Base-by-base conservation (phyloP, 2,329 filamentous ascomycete species). In the Domatiomyces globalis region DNA sequence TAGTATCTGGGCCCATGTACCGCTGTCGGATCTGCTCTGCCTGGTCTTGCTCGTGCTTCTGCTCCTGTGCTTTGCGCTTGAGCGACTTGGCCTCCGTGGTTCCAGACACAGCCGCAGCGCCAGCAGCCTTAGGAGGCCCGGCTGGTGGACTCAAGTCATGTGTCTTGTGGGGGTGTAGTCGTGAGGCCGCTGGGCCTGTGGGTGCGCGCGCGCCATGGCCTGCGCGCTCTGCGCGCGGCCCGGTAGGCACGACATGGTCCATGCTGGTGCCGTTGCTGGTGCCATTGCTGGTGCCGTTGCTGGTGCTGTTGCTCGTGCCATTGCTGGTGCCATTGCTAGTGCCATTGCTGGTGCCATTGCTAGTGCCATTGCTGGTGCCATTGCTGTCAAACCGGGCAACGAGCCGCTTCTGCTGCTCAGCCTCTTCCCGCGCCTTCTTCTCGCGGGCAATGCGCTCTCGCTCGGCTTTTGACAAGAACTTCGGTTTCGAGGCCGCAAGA, bases 1-100 rank as follows among this genome's bases (percentile, higher is more conserved):
- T 94, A 49, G 85, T 80, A 57, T 95, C 87, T 1, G 87, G 84
- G 2, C 92, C 92, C 77, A 96, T 89, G 64, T 98, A 98, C 55
- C 87, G 77, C 60, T 87, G 81, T 54, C 85, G 78, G 55, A 87
- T 80, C 53, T 92, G 71, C 25, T 82, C 79, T 8, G 83, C 82
- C 63, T 94, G 87, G 8, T 84, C 79, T 46, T 81, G 79, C 55
- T 82, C 81, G 18, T 42, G 25, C 29, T 50, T 50, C 10, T 79
- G 77, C 52, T 76, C 75, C 15, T 33, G 22, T 1, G 68, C 63
- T 7, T 63, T 52, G 12, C 67, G 67, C 60, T 75, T 76, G 20
- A 69, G 67, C 4, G 60, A 63, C 56, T 70, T 71, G 9, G 66
- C 65, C 53, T 65, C 63, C 5, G 33, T 15, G 12, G 4, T 39